Evolutionary conservation across 768 basidiomycete genomes (phyloP).

Genomic region (Serendipita vermifera): DNA sequence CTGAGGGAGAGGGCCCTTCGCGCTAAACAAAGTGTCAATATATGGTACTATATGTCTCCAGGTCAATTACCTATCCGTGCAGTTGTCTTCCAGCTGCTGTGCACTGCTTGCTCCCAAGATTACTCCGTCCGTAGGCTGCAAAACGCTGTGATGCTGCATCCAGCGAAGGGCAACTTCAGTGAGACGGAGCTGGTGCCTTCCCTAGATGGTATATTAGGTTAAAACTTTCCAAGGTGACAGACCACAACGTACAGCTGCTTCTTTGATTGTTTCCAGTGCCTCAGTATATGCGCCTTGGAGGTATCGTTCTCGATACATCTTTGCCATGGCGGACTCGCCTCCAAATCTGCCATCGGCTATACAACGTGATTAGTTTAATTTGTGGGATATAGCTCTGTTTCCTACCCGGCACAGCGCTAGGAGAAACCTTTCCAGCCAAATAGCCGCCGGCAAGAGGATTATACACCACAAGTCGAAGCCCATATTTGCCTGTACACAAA

Average conservation of each 20-base stretch:
- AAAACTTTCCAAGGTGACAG: not conserved
- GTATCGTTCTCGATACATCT: constrained; percentile 36
- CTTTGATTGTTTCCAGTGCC: constrained; percentile 31
- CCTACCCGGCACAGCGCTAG: constrained; percentile 12
- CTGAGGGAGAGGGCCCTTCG: constrained; percentile 42
- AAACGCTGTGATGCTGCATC: constrained; percentile 42
- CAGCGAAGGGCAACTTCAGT: constrained; percentile 49
- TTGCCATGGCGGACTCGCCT: constrained; percentile 25
- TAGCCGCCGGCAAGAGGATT: constrained; percentile 48
- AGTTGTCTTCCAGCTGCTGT: constrained; percentile 33
- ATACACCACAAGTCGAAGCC: constrained; percentile 43
- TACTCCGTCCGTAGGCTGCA: constrained; percentile 33
- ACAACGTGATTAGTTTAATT: too few relatives aligned
- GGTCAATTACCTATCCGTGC: constrained; percentile 23
- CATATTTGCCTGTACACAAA: constrained; percentile 29
- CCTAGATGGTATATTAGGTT: constrained; percentile 20
- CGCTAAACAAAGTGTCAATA: constrained; percentile 17
- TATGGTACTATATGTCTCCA: too few relatives aligned
- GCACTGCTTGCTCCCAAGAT: constrained; percentile 39
- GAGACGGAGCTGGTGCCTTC: constrained; percentile 34
- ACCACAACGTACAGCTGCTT: constrained; percentile 26
- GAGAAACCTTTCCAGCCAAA: constrained; percentile 41
- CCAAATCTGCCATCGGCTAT: constrained; percentile 30
- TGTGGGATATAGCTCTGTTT: too few relatives aligned
- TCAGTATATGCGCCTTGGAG: constrained; percentile 32